Evolutionary conservation across 306 rosid species (phyloP), one percentile per base, ranked within the genome.

Genomic region (Vigna unguiculata): DNA sequence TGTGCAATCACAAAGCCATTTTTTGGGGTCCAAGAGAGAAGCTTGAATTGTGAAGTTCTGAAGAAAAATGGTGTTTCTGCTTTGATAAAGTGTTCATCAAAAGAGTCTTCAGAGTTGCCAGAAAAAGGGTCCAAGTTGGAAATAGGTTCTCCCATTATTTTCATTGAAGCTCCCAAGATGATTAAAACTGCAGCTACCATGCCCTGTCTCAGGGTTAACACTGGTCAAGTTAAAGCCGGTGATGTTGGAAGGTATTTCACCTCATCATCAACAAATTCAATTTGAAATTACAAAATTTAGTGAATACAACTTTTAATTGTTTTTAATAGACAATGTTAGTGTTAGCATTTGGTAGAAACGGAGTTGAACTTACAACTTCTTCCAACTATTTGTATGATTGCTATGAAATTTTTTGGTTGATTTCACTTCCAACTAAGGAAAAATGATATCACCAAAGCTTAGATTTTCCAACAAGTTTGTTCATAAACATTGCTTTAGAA

Each of bases 161-260:
- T 93, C 2, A 76, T 62, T 45, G 97, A 93, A 80, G 93, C 98
- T 75, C 98, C 98, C 11, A 84, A 82, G 65, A 81, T 88, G 88
- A 82, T 91, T 4, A 90, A 90, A 71, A 90, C 93, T 46, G 91
- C 96, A 21, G 91, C 93, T 32, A 82, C 94, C 2, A 76, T 93
- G 21, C 93, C 97, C 4, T 91, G 94, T 75, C 91, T 93, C 11
- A 87, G 87, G 43, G 86, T 84, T 25, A 93, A 91, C 75, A 75
- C 91, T 55, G 91, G 96, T 58, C 79, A 88, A 63, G 88, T 94
- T 57, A 91, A 91, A 21, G 80, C 97, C 45, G 96, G 98, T 25
- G 98, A 90, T 47, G 97, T 94, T 25, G 93, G 96, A 85, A 89
- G 98, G 40, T 34, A 32, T 32, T 32, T 32, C 6, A 30, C 34